Percentiles rank a stretch among this genome's conserved stretches.
Conservation (phyloP, 768 basidiomycete genomes). For the Hysterangium stoloniferum region DNA sequence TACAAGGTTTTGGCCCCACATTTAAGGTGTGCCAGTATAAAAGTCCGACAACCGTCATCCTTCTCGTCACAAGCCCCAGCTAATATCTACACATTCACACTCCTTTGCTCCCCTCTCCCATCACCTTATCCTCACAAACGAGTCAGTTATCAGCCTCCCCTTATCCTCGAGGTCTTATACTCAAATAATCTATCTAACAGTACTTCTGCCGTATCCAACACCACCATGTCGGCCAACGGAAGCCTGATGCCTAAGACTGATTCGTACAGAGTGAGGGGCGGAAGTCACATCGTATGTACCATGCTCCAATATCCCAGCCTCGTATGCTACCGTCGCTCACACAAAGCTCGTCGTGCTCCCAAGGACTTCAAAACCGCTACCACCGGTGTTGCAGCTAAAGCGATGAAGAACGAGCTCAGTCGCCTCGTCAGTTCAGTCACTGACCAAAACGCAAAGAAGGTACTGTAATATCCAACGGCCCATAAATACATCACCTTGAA, state of each 20-base stretch:
- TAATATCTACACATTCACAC: not conserved
- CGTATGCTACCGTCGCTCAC: not conserved
- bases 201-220: slow-evolving; percentile 20
- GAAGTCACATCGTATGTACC: slow-evolving; percentile 54
- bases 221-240: slow-evolving; percentile 40
- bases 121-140: not conserved
- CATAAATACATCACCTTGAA: not conserved
- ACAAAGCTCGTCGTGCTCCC: not conserved
- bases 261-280: slow-evolving; percentile 67
- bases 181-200: slow-evolving; percentile 9
- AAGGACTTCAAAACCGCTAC: slow-evolving; percentile 93
- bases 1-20: no score
- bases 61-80: slow-evolving; percentile 1
- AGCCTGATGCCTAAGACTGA: slow-evolving; percentile 54
- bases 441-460: slow-evolving; percentile 78
- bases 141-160: slow-evolving; percentile 7
- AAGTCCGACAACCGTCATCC: slow-evolving; percentile 2
- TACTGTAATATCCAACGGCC: slow-evolving; percentile 20
- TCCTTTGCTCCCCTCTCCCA: slow-evolving; percentile 5
- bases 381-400: slow-evolving; percentile 87
- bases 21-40: no score
- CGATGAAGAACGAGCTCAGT: slow-evolving; percentile 98
- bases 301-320: slow-evolving; percentile 2
- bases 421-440: slow-evolving; percentile 82
- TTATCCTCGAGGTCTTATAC: slow-evolving; percentile 15